Conservation (phyloP, 2,329 filamentous ascomycete species). For the Pseudogymnoascus sp. region DNA sequence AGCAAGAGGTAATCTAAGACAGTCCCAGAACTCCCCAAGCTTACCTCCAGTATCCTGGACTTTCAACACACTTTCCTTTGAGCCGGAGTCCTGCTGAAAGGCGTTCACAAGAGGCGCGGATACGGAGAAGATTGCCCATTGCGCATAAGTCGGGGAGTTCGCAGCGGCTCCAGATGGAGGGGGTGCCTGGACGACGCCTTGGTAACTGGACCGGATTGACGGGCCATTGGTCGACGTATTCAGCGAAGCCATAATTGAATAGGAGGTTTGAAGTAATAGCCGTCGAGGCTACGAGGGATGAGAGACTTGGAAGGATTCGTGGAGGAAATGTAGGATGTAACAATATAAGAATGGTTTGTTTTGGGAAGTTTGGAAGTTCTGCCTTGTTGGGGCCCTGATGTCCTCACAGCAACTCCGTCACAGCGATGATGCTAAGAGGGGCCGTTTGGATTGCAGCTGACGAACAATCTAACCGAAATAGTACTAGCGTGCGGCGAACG, state of each 20-base stretch:
- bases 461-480: background rate
- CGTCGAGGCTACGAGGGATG: background rate
- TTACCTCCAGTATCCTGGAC: slow-evolving; percentile 84
- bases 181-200: slow-evolving; percentile 57
- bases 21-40: slow-evolving; percentile 5
- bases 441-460: slow-evolving; percentile 2
- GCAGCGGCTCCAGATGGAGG: slow-evolving; percentile 48
- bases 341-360: background rate
- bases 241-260: slow-evolving; percentile 61
- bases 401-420: background rate
- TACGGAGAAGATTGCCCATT: slow-evolving; percentile 93
- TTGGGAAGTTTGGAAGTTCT: background rate
- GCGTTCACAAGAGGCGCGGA: slow-evolving; percentile 87
- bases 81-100: slow-evolving; percentile 72
- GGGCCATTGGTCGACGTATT: slow-evolving; percentile 74
- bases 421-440: slow-evolving; percentile 5
- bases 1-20: slow-evolving; percentile 10
- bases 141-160: slow-evolving; percentile 72
- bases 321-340: background rate
- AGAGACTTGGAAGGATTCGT: background rate
- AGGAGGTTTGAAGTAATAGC: background rate
- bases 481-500: slow-evolving; percentile 1
- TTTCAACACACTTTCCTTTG: slow-evolving; percentile 92
- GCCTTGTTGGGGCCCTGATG: slow-evolving; percentile 6
- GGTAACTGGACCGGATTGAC: slow-evolving; percentile 79